Evolutionary conservation across 2,329 filamentous ascomycete genomes (phyloP).

Genomic region (Paracorniculantispora psalliotae): DNA sequence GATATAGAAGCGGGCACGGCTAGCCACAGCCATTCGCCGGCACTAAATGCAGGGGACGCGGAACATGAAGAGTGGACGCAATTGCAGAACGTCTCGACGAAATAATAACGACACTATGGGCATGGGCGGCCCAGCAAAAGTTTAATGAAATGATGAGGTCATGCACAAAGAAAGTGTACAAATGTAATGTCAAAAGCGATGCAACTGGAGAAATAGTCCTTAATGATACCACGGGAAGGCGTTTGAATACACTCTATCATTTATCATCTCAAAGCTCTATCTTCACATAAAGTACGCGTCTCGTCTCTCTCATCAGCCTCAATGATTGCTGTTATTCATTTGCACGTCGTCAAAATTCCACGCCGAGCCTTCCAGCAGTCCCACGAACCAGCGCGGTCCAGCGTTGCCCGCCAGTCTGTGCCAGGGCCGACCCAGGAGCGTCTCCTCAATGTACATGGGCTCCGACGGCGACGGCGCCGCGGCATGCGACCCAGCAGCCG

Average conservation of each 20-base stretch:
- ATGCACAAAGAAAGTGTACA: neutral
- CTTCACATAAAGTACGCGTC: too few relatives aligned
- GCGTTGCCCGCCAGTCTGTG: neutral
- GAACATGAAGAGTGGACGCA: neutral
- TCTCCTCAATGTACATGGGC: slow-evolving; percentile 3
- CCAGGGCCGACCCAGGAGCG: neutral
- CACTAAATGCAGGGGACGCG: neutral
- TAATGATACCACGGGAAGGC: neutral
- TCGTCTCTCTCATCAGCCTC: too few relatives aligned
- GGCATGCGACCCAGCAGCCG: neutral
- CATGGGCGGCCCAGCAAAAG: neutral
- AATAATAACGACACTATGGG: neutral
- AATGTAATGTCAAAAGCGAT: neutral
- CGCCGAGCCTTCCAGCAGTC: slow-evolving; percentile 21
- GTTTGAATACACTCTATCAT: neutral
- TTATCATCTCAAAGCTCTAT: neutral
- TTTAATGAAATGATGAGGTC: neutral
- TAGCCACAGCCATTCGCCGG: neutral
- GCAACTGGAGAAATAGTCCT: neutral
- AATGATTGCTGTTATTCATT: neutral
- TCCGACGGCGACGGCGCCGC: neutral
- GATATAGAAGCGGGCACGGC: neutral
- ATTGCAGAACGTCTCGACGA: neutral
- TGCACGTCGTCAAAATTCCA: slow-evolving; percentile 20
- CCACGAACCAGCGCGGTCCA: slow-evolving; percentile 19